A percentile compares a stretch with the other conserved stretches of the same genome.
phyloP scores from a whole-genome alignment of 805 yeast genomes.

The Kodamaea laetipori region DNA sequence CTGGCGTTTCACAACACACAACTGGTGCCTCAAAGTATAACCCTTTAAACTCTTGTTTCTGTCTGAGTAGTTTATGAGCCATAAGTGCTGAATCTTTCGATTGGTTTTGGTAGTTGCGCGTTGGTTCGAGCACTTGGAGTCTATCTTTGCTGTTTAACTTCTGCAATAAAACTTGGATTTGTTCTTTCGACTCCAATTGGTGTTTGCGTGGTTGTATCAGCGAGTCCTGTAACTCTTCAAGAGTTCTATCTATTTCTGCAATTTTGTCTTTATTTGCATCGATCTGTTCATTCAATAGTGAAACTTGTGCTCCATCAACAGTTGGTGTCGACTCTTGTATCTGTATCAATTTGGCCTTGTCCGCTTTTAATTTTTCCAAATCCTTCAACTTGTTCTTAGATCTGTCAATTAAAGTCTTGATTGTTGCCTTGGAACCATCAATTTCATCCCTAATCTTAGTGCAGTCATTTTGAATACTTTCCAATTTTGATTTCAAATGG shows the following conservation, averaged over 20 bases:
- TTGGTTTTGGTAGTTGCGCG: conserved; percentile 31
- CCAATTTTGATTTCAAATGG: conserved; percentile 21
- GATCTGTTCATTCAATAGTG: conserved; percentile 23
- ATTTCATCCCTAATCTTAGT: conserved; percentile 19
- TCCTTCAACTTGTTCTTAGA: conserved; percentile 18
- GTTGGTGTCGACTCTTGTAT: conserved; percentile 28
- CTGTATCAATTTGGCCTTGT: conserved; percentile 15
- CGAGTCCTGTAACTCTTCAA: conserved; percentile 15
- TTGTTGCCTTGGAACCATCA: conserved; percentile 21
- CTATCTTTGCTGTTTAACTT: conserved; percentile 51
- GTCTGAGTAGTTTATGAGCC: conserved; percentile 44
- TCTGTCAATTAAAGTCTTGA: conserved; percentile 11
- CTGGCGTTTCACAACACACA: conserved; percentile 57
- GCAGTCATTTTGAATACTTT: conserved; percentile 12
- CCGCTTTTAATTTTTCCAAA: conserved; percentile 13
- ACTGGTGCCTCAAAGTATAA: conserved; percentile 74
- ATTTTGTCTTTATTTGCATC: conserved; percentile 23
- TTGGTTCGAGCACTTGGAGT: conserved; percentile 45
- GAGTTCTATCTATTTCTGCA: conserved; percentile 12
- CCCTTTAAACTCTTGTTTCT: conserved; percentile 37
- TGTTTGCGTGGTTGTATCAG: conserved; percentile 11
- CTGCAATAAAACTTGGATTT: conserved; percentile 18
- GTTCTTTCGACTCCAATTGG: conserved; percentile 16
- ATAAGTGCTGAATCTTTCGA: conserved; percentile 33
- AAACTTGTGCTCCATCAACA: conserved; percentile 31